Percentiles rank a stretch among this genome's conserved stretches.
These are phyloP conservation scores for Neltuma alba DNA, from an alignment of 306 rosid genomes.

Conservation along the genomic window DNA sequence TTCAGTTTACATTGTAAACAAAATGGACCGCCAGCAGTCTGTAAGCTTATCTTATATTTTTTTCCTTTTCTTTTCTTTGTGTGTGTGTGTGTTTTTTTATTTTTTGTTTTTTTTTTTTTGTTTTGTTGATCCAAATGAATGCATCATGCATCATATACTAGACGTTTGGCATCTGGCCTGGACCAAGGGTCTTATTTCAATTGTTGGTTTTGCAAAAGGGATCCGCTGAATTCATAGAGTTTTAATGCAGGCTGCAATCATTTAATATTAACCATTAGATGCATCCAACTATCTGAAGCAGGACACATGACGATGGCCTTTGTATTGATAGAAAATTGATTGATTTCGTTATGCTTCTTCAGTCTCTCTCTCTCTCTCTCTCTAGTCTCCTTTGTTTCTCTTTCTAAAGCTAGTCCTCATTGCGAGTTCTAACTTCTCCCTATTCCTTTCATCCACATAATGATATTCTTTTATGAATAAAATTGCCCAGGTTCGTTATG, in stretches of 20 bases:
- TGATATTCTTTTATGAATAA: background rate
- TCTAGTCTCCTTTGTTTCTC: background rate
- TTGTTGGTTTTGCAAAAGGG: background rate
- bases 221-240: background rate
- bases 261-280: background rate
- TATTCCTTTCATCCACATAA: too few relatives aligned
- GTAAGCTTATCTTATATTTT: slow-evolving; percentile 18
- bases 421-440: background rate
- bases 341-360: background rate
- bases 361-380: background rate
- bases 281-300: background rate
- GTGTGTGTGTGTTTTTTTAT: too few relatives aligned
- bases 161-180: background rate
- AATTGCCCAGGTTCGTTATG: too few relatives aligned
- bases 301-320: background rate
- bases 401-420: too few relatives aligned
- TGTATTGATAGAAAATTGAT: too few relatives aligned
- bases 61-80: background rate
- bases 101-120: too few relatives aligned
- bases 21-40: slow-evolving; percentile 12
- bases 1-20: background rate
- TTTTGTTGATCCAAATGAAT: too few relatives aligned
- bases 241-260: background rate
- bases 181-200: background rate
- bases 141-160: background rate